A percentile compares a stretch with the other conserved stretches of the same genome.
phyloP scores from a whole-genome alignment of 805 yeast genomes.

The Yarrowia osloensis region DNA sequence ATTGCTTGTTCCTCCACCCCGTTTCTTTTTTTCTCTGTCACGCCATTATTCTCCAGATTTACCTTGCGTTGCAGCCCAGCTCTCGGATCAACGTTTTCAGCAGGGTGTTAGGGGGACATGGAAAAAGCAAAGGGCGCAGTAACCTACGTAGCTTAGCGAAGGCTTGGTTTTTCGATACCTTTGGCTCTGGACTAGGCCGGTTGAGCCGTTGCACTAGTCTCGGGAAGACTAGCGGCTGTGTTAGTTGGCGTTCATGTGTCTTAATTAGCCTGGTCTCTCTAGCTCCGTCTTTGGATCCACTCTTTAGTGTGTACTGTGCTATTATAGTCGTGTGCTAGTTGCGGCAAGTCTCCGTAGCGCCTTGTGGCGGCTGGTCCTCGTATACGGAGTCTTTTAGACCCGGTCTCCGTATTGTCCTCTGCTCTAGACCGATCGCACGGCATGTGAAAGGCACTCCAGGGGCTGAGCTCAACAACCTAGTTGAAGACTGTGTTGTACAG shows the following conservation, averaged over 20 bases:
- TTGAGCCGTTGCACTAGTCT: too few relatives aligned
- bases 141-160: not conserved
- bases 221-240: too few relatives aligned
- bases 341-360: too few relatives aligned
- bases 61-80: conserved; percentile 1
- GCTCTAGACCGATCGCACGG: not conserved
- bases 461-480: not conserved
- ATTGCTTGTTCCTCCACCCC: not conserved
- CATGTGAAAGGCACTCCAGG: not conserved
- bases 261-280: too few relatives aligned
- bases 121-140: not conserved
- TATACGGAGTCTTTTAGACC: too few relatives aligned
- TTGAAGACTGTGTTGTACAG: not conserved
- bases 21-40: conserved; percentile 1
- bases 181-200: not conserved
- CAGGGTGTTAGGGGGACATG: conserved; percentile 2
- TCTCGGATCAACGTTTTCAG: not conserved
- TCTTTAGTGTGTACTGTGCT: too few relatives aligned
- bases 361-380: too few relatives aligned
- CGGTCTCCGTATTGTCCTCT: too few relatives aligned
- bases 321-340: too few relatives aligned
- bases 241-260: too few relatives aligned
- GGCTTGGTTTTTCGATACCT: not conserved
- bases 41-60: conserved; percentile 6
- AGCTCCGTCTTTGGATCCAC: too few relatives aligned